Percentiles rank a stretch among this genome's conserved stretches.
Conservation (phyloP, 331 rosid species). For the Malus hybrid region DNA sequence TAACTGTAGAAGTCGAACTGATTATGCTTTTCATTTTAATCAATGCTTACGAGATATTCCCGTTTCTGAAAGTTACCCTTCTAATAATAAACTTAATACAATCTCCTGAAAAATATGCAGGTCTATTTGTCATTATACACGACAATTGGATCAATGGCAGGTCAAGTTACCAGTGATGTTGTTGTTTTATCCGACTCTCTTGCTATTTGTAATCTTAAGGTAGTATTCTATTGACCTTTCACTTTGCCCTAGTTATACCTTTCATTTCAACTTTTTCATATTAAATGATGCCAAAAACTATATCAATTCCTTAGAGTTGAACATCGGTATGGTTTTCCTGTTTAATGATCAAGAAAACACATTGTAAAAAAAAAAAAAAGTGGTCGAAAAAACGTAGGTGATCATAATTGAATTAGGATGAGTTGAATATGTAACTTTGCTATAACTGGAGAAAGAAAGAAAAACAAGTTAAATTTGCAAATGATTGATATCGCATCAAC, state of each 20-base stretch:
- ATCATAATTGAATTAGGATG: too few relatives aligned
- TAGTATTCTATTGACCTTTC: slow-evolving; percentile 12
- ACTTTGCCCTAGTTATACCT: background rate
- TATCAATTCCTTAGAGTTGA: background rate
- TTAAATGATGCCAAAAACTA: background rate
- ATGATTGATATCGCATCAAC: too few relatives aligned
- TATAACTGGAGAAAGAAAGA: too few relatives aligned
- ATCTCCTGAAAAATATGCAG: slow-evolving; percentile 32
- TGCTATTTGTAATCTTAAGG: slow-evolving; percentile 71
- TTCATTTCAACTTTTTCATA: background rate
- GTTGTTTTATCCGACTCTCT: slow-evolving; percentile 64
- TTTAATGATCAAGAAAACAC: too few relatives aligned
- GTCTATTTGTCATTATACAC: slow-evolving; percentile 84
- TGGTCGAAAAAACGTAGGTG: too few relatives aligned
- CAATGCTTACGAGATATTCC: background rate
- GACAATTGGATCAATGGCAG: slow-evolving; percentile 64
- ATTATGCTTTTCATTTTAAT: background rate
- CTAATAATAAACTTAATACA: background rate
- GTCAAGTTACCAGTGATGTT: slow-evolving; percentile 49
- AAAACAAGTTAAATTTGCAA: too few relatives aligned
- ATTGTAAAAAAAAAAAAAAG: too few relatives aligned
- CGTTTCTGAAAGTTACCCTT: slow-evolving; percentile 5
- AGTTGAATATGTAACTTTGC: too few relatives aligned
- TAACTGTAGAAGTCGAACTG: too few relatives aligned
- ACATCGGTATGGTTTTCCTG: too few relatives aligned